A percentile compares a stretch with the other conserved stretches of the same genome.
Conservation (phyloP, 2,329 filamentous ascomycete genomes). For the Dactylonectria estremocensis region DNA sequence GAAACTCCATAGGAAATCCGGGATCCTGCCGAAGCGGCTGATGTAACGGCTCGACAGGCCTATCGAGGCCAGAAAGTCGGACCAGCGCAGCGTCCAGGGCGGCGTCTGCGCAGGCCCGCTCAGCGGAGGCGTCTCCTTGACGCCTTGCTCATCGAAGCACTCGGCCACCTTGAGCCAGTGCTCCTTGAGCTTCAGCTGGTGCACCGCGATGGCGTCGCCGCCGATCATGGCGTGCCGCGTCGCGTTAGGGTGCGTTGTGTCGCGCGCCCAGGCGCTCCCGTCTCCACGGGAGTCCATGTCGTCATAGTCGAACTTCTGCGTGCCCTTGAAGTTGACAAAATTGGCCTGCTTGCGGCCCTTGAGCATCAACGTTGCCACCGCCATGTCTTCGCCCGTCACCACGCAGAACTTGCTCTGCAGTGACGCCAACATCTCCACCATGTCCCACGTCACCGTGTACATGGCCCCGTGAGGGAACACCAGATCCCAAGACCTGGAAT, state of each 20-base stretch:
- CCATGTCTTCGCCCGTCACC: constrained; percentile 51
- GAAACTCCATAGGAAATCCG: constrained; percentile 38
- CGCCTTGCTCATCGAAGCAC: constrained; percentile 49
- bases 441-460: constrained; percentile 54
- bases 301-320: constrained; percentile 52
- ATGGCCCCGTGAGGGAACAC: constrained; percentile 53
- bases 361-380: constrained; percentile 48
- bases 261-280: constrained; percentile 49
- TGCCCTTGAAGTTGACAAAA: constrained; percentile 49
- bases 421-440: constrained; percentile 47
- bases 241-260: constrained; percentile 42
- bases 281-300: constrained; percentile 47
- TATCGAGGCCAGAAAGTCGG: constrained; percentile 44
- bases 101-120: constrained; percentile 15
- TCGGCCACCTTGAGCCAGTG: constrained; percentile 49
- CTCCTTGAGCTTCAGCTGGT: constrained; percentile 47
- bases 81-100: constrained; percentile 37
- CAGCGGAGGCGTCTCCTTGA: constrained; percentile 39
- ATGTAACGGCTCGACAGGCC: constrained; percentile 38
- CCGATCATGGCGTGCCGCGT: constrained; percentile 45
- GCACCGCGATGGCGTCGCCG: constrained; percentile 44
- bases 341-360: constrained; percentile 43
- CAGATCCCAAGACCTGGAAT: constrained; percentile 42
- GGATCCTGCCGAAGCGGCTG: constrained; percentile 44
- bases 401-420: constrained; percentile 47